These are phyloP conservation scores for Gymnopus androsaceus DNA, from an alignment of 1,284 basidiomycete species.

Conservation along the genomic window DNA sequence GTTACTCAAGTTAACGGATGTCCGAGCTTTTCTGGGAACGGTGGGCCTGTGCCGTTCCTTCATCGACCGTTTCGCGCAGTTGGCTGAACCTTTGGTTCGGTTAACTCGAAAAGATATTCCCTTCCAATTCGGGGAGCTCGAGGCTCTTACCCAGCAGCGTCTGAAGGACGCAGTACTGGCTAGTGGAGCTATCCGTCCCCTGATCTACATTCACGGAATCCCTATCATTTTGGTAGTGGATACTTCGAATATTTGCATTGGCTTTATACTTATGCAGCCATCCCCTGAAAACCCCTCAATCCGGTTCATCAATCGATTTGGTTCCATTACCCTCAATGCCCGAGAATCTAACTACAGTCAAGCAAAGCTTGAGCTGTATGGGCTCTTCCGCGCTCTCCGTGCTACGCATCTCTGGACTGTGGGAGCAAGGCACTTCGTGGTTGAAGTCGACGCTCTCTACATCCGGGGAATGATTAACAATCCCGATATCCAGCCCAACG, in stretches of 20 bases:
- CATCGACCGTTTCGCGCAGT: too few species aligned
- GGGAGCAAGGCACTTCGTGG: too few species aligned
- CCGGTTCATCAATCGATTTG: conserved; percentile 24
- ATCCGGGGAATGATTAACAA: too few species aligned
- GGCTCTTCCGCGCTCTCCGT: conserved; percentile 32
- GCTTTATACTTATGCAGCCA: conserved; percentile 33
- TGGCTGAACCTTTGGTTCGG: too few species aligned
- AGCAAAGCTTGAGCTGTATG: conserved; percentile 36
- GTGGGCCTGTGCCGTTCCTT: too few species aligned
- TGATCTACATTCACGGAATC: conserved; percentile 32
- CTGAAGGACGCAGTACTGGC: conserved; percentile 29
- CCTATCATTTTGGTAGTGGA: conserved; percentile 40
- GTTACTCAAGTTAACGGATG: conserved; percentile 24
- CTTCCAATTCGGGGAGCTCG: conserved; percentile 25
- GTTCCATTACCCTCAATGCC: conserved; percentile 31
- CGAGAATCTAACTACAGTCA: conserved; percentile 35
- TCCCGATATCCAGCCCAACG: conserved; percentile 38
- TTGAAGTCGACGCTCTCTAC: too few species aligned
- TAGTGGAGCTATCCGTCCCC: conserved; percentile 25
- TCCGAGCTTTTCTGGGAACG: conserved; percentile 31
- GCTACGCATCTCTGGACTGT: too few species aligned
- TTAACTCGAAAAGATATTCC: conserved; percentile 28
- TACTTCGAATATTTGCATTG: conserved; percentile 32
- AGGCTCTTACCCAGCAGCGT: conserved; percentile 24
- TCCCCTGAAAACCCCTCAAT: conserved; percentile 17